Percentiles rank a stretch among this genome's conserved stretches.
These are phyloP conservation scores for Sclerotinia minor DNA, from an alignment of 2,329 filamentous ascomycete genomes.

Conservation along the genomic window DNA sequence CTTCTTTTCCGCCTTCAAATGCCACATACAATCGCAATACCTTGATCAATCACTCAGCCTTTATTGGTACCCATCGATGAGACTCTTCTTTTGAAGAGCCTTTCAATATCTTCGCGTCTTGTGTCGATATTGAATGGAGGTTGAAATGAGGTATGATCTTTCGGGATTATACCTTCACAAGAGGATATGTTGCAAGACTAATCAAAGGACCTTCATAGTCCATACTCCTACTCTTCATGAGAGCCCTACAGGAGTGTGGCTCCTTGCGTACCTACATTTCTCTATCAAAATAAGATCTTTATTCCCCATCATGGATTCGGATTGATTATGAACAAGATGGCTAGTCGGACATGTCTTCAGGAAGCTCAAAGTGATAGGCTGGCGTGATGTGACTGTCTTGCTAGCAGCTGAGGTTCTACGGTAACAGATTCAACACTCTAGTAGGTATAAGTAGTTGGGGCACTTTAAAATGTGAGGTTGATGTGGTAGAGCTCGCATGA, in stretches of 20 bases:
- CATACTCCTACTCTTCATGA: conserved; percentile 51
- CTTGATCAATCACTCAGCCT: conserved; percentile 50
- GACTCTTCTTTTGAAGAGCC: conserved; percentile 47
- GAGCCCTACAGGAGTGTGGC: conserved; percentile 50
- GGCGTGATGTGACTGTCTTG: neutral
- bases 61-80: conserved; percentile 44
- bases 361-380: neutral
- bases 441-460: too few species aligned
- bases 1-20: neutral
- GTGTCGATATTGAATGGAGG: conserved; percentile 46
- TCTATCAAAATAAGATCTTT: neutral
- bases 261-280: conserved; percentile 54
- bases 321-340: neutral
- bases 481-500: too few species aligned
- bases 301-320: neutral
- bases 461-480: too few species aligned
- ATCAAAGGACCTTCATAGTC: conserved; percentile 55
- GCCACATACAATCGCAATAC: conserved; percentile 33
- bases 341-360: too few species aligned
- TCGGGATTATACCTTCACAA: conserved; percentile 41
- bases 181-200: conserved; percentile 50
- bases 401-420: neutral
- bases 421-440: too few species aligned
- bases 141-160: conserved; percentile 43
- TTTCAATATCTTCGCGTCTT: conserved; percentile 50